phyloP scores from a whole-genome alignment of 1,284 basidiomycete species.

The Polyporus tsugae region DNA sequence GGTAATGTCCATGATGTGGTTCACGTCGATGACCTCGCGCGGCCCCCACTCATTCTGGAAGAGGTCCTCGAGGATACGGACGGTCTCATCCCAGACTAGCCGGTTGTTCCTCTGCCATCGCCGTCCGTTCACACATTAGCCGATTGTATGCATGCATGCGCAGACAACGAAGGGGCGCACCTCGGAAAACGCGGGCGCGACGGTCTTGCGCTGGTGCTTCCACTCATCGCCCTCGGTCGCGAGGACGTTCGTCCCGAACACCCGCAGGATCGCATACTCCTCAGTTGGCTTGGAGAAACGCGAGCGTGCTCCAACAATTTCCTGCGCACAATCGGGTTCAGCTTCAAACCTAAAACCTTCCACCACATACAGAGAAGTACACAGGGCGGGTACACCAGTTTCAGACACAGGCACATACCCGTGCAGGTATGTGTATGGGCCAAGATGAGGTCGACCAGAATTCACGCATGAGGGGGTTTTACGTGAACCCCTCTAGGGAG shows the following conservation, averaged over 20 bases:
- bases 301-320: constrained; percentile 32
- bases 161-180: constrained; percentile 34
- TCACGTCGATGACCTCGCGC: constrained; percentile 40
- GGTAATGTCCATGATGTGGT: constrained; percentile 50
- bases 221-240: constrained; percentile 67
- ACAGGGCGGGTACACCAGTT: too few species aligned
- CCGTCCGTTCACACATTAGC: neutral
- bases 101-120: constrained; percentile 52
- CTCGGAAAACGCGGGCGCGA: constrained; percentile 51
- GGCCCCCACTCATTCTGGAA: constrained; percentile 48
- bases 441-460: too few species aligned
- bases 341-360: too few species aligned
- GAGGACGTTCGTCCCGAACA: constrained; percentile 63
- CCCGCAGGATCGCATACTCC: constrained; percentile 42
- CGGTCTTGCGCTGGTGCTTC: constrained; percentile 64
- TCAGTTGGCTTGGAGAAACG: constrained; percentile 47
- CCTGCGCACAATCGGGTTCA: constrained; percentile 22
- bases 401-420: too few species aligned
- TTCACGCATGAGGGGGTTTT: too few species aligned
- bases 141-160: neutral
- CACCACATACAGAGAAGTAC: too few species aligned
- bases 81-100: constrained; percentile 65
- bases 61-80: constrained; percentile 49
- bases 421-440: too few species aligned
- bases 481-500: too few species aligned